Base-by-base conservation (phyloP, 164 flowering plant genomes). In the Warburgia ugandensis region DNA sequence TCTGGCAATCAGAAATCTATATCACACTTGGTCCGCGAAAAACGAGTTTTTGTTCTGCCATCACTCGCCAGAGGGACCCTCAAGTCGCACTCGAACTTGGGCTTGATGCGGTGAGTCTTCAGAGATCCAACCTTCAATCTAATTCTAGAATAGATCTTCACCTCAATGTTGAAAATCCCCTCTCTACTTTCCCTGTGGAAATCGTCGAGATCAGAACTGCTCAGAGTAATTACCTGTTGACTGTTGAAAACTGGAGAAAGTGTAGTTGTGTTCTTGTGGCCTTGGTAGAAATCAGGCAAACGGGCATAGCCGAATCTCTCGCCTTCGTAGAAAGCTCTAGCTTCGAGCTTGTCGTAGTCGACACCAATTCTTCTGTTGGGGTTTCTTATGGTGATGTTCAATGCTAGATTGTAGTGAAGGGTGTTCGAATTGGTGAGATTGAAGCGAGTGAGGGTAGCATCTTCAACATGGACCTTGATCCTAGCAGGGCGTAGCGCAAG, bases 281-380 rank as follows among this genome's bases (percentile, higher is more conserved):
- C 91, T 46, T 81, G 89, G 39, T 79, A 85, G 46, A 83, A 85
- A 3, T 61, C 56, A 6, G 60, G 41, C 47, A 72, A 22, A 0
- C 29, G 1, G 0, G 1, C 50, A 16, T 62, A 17, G 1, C 29
- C 60, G 38, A 88, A 73, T 29, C 79, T 52, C 59, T 74, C 50
- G 6, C 61, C 83, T 8, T 63, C 62, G 59, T 76, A 89, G 35
- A n/a, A 67, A 1, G 82, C 79, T 10, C 52, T 52, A n/a, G 79
- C 92, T 21, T 83, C 78, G 47, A 89, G 61, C 10, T 30, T 28
- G 45, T 89, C 87, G 65, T 83, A 79, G 80, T 89, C 73, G 14
- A 89, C 49, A 1, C 86, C 85, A 31, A 89, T 62, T 36, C 51
- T 73, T 41, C 45, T 67, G 78, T 89, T 89, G 1, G 92, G 97